Conservation (phyloP, 1,284 basidiomycete species). For the Takashimella tepidaria region DNA sequence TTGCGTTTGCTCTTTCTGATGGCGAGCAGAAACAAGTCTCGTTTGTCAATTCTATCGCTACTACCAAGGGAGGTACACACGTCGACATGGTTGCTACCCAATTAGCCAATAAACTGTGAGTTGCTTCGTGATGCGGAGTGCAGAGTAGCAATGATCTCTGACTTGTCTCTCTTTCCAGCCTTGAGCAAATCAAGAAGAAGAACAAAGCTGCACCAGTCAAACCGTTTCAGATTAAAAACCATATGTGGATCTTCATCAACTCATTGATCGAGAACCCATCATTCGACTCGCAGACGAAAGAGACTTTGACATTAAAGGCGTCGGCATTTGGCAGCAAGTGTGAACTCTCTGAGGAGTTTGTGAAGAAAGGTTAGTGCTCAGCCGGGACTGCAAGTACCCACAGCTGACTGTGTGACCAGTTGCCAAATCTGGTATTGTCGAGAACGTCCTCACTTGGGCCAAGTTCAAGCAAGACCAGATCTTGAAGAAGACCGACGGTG, state of each 20-base stretch:
- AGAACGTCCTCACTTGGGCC: slow-evolving; percentile 90
- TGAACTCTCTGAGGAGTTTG: slow-evolving; percentile 85
- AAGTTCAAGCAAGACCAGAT: slow-evolving; percentile 95
- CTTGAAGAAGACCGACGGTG: slow-evolving; percentile 94
- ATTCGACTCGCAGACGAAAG: slow-evolving; percentile 99
- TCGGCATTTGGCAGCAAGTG: slow-evolving; percentile 87
- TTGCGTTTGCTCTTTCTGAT: slow-evolving; percentile 86
- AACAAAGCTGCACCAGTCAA: slow-evolving; percentile 93
- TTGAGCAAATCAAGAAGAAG: slow-evolving; percentile 85
- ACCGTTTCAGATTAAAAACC: slow-evolving; percentile 88
- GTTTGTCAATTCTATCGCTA: slow-evolving; percentile 97
- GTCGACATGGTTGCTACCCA: slow-evolving; percentile 84
- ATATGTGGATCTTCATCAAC: slow-evolving; percentile 99
- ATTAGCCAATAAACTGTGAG: slow-evolving; percentile 69
- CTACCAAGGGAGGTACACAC: slow-evolving; percentile 94
- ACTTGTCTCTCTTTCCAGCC: slow-evolving; percentile 44
- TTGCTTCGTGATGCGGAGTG: background rate
- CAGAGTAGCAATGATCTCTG: background rate
- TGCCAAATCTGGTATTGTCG: slow-evolving; percentile 82
- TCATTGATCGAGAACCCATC: slow-evolving; percentile 95
- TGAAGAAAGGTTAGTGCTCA: slow-evolving; percentile 76
- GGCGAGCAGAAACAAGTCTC: slow-evolving; percentile 90
- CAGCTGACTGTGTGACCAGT: slow-evolving; percentile 55
- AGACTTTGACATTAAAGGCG: slow-evolving; percentile 80
- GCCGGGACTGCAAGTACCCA: background rate